phyloP scores from a whole-genome alignment of 2,329 filamentous ascomycete species.

The Cercospora sp. region DNA sequence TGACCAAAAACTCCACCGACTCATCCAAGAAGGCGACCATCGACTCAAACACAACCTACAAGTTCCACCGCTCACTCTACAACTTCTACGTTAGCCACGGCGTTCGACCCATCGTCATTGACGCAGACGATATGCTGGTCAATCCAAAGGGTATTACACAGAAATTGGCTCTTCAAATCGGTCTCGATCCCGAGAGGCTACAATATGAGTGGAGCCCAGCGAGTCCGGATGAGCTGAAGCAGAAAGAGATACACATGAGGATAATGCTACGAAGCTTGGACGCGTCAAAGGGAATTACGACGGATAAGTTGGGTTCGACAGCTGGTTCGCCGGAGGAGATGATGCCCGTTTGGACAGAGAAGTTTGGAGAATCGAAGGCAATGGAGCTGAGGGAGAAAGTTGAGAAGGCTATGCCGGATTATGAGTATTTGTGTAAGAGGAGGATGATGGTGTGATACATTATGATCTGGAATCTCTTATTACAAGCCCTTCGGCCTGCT shows the following conservation, averaged over 20 bases:
- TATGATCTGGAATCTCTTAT: too few species aligned
- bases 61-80: conserved; percentile 10
- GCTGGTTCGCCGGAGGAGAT: conserved; percentile 4
- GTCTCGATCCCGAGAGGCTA: not conserved
- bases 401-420: conserved; percentile 6
- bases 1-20: not conserved
- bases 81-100: conserved; percentile 13
- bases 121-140: conserved; percentile 14
- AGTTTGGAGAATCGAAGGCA: conserved; percentile 5
- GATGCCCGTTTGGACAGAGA: conserved; percentile 10
- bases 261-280: conserved; percentile 9
- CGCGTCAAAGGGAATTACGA: conserved; percentile 3
- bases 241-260: not conserved
- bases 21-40: not conserved
- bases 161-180: conserved; percentile 12
- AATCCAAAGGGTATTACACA: conserved; percentile 2
- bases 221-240: not conserved
- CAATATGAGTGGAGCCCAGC: conserved; percentile 10
- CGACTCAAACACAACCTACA: not conserved
- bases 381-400: not conserved
- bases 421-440: conserved; percentile 13
- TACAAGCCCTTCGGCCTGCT: too few species aligned
- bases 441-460: not conserved
- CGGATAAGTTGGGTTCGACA: conserved; percentile 1
- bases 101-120: conserved; percentile 6